Evolutionary conservation across 202 grass and related monocot species (phyloP).

Genomic region (Bolboschoenoplectus hybrid): DNA sequence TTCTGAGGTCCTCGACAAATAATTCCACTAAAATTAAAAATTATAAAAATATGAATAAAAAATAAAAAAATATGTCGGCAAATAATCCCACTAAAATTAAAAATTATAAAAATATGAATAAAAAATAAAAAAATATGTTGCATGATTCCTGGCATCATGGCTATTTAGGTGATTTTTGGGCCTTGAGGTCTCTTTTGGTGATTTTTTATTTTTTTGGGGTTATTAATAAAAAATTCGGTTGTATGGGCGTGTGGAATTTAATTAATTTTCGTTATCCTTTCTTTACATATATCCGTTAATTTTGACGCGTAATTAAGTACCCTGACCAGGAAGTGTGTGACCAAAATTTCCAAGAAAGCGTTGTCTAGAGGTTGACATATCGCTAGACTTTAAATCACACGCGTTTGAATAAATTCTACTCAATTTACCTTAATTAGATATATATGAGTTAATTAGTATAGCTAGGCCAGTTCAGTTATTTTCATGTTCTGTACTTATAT

Average conservation of each 20-base stretch:
- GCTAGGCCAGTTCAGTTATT: not conserved
- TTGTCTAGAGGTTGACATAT: conserved; percentile 25
- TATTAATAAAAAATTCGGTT: too few relatives aligned
- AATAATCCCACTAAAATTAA: too few relatives aligned
- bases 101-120: too few relatives aligned
- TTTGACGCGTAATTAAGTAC: not conserved
- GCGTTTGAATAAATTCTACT: not conserved
- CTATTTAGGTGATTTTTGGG: too few relatives aligned
- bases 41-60: too few relatives aligned
- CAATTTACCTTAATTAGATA: conserved; percentile 13
- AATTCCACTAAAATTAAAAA: too few relatives aligned
- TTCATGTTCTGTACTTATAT: conserved; percentile 8
- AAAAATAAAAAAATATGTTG: too few relatives aligned
- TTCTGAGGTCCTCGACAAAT: too few relatives aligned
- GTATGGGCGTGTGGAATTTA: not conserved
- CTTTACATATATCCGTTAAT: not conserved
- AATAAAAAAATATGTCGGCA: too few relatives aligned
- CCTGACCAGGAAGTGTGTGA: not conserved
- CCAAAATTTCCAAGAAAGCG: conserved; percentile 14
- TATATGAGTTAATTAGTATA: conserved; percentile 7
- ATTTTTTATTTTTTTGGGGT: too few relatives aligned
- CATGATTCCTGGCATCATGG: too few relatives aligned
- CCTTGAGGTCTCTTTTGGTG: too few relatives aligned
- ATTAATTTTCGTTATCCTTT: not conserved
- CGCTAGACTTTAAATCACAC: not conserved